phyloP scores from a whole-genome alignment of 352 stramenopile genomes.

The Phytophthora ramorum region DNA sequence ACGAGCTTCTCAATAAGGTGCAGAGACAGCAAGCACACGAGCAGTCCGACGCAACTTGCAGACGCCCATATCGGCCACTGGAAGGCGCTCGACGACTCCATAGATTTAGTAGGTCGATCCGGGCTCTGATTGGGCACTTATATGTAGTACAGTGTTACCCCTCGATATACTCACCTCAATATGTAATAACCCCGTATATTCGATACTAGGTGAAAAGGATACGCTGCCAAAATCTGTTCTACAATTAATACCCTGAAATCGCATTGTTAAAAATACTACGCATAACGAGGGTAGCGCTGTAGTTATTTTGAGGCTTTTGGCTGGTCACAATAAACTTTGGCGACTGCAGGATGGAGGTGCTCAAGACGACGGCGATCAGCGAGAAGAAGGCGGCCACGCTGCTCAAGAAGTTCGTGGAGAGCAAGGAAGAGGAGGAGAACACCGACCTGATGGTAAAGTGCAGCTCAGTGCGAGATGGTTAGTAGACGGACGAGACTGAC shows the following conservation, averaged over 20 bases:
- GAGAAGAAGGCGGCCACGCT: constrained; percentile 74
- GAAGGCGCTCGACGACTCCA: constrained; percentile 19
- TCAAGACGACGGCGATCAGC: constrained; percentile 65
- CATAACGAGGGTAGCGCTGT: too few species aligned
- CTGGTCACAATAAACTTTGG: constrained; percentile 22
- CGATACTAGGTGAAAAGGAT: too few species aligned
- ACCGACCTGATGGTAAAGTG: constrained; percentile 65
- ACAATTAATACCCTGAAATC: too few species aligned
- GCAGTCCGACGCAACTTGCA: constrained; percentile 43
- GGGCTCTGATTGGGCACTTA: constrained; percentile 7
- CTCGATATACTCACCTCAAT: too few species aligned
- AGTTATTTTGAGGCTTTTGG: too few species aligned
- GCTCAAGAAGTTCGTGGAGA: constrained; percentile 79
- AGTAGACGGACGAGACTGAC: background rate
- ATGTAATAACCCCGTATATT: too few species aligned
- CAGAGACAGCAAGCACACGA: constrained; percentile 37
- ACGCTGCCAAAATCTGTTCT: too few species aligned
- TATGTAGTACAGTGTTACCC: too few species aligned
- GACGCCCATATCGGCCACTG: constrained; percentile 73
- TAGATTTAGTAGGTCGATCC: background rate
- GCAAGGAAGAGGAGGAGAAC: constrained; percentile 72
- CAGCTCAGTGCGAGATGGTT: background rate
- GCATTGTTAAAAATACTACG: too few species aligned
- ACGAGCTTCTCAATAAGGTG: constrained; percentile 41
- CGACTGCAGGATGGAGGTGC: constrained; percentile 62